Percentiles rank a stretch among this genome's conserved stretches.
Conservation (phyloP, 805 yeast genomes). For the Cyberlindnera americana region DNA sequence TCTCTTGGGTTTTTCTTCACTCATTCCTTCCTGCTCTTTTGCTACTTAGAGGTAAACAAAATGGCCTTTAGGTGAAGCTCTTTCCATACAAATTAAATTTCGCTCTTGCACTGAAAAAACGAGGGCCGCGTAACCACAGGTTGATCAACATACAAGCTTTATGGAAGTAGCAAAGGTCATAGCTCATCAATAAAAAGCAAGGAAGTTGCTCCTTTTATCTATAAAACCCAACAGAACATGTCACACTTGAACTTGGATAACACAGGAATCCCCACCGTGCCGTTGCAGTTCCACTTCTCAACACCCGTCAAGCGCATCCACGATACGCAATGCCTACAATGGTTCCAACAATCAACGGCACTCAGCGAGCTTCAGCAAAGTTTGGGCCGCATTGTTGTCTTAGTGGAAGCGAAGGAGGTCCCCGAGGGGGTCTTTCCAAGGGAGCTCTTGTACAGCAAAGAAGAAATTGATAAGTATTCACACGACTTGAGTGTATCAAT, state of each 20-base stretch:
- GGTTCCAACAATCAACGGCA: conserved; percentile 45
- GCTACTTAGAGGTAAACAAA: background rate
- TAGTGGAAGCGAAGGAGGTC: conserved; percentile 35
- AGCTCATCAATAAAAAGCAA: too few species aligned
- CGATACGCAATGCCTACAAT: conserved; percentile 37
- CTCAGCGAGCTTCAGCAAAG: conserved; percentile 36
- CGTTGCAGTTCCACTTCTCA: conserved; percentile 18
- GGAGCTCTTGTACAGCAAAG: conserved; percentile 16
- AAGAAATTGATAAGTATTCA: conserved; percentile 20
- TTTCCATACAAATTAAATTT: too few species aligned
- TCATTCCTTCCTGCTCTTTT: background rate
- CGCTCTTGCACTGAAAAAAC: too few species aligned
- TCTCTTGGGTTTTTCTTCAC: background rate
- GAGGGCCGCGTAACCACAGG: background rate
- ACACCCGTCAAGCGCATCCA: conserved; percentile 44
- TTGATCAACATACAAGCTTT: background rate
- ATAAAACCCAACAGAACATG: conserved; percentile 1
- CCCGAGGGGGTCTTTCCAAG: conserved; percentile 36
- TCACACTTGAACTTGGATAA: conserved; percentile 7
- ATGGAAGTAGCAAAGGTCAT: too few species aligned
- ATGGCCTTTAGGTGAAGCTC: too few species aligned
- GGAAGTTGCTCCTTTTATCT: too few species aligned
- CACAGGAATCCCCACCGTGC: conserved; percentile 10
- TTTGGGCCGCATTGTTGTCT: conserved; percentile 35
- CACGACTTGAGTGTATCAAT: conserved; percentile 11